Evolutionary conservation across 225 moss, liverwort and hornwort species (phyloP).

Genomic region (Bryoerythrophyllum caledonicum): DNA sequence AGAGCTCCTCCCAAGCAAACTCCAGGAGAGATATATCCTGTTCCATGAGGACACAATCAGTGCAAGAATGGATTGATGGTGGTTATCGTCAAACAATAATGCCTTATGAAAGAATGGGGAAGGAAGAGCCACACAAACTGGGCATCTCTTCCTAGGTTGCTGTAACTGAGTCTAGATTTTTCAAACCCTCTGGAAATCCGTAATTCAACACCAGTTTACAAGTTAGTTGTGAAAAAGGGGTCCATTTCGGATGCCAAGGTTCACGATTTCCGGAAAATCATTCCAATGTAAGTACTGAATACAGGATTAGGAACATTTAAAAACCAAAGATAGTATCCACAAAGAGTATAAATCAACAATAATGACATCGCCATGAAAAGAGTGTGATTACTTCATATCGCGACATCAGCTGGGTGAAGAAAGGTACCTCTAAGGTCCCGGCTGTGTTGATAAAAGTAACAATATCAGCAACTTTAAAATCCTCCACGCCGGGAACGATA

Average conservation of each 20-base stretch:
- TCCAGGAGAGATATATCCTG: slow-evolving; percentile 90
- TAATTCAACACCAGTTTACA: background rate
- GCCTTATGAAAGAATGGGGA: background rate
- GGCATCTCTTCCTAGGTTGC: background rate
- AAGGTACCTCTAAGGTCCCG: slow-evolving; percentile 63
- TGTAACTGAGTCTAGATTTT: slow-evolving; percentile 3
- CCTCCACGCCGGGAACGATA: slow-evolving; percentile 66
- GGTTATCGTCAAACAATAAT: slow-evolving; percentile 5
- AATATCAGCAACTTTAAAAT: slow-evolving; percentile 65
- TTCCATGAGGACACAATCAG: slow-evolving; percentile 22
- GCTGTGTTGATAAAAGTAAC: slow-evolving; percentile 58
- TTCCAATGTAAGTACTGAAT: background rate
- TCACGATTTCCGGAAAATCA: background rate
- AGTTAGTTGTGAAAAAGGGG: background rate
- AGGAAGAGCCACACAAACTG: slow-evolving; percentile 5
- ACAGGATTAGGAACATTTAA: background rate
- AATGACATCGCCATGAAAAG: slow-evolving; percentile 17
- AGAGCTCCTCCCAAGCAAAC: slow-evolving; percentile 93
- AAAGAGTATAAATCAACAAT: background rate
- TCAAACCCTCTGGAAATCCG: background rate
- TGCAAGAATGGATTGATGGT: background rate
- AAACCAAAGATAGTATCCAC: slow-evolving; percentile 2
- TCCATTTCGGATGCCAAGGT: background rate
- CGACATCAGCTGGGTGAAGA: slow-evolving; percentile 16
- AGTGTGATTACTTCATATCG: background rate